Conservation (phyloP, 441 rosid genomes). For the Raphanus hybrid region DNA sequence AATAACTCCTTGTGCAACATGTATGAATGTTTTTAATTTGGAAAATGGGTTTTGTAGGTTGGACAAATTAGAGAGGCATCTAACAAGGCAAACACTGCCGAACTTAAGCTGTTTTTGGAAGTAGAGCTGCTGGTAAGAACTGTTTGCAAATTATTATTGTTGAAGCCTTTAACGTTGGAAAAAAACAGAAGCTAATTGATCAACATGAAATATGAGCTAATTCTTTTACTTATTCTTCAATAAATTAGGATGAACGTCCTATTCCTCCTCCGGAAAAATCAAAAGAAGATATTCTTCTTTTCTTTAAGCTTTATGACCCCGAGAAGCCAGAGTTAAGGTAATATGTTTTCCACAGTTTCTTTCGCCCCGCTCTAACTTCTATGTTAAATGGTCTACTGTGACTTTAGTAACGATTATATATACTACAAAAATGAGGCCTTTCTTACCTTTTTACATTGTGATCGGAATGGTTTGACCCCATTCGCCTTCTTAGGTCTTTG, state of each 20-base stretch:
- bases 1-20: not conserved
- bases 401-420: not conserved
- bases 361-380: not conserved
- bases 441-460: not conserved
- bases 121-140: constrained; percentile 58
- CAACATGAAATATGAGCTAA: constrained; percentile 26
- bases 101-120: constrained; percentile 75
- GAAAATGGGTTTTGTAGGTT: constrained; percentile 50
- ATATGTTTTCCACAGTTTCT: not conserved
- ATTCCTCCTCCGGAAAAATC: constrained; percentile 63
- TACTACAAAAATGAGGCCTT: not conserved
- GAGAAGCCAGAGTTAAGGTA: constrained; percentile 65
- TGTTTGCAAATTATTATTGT: constrained; percentile 18
- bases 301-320: constrained; percentile 76
- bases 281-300: constrained; percentile 71
- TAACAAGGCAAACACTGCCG: constrained; percentile 65
- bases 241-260: constrained; percentile 61
- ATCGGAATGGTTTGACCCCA: not conserved
- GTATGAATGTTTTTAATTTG: constrained; percentile 2
- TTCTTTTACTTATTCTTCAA: constrained; percentile 6
- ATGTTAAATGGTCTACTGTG: not conserved
- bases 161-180: constrained; percentile 12
- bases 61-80: constrained; percentile 75
- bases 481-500: not conserved
- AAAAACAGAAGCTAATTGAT: constrained; percentile 23